Base-by-base conservation (phyloP, 139 green algal genomes). In the Chloropicon primus region DNA sequence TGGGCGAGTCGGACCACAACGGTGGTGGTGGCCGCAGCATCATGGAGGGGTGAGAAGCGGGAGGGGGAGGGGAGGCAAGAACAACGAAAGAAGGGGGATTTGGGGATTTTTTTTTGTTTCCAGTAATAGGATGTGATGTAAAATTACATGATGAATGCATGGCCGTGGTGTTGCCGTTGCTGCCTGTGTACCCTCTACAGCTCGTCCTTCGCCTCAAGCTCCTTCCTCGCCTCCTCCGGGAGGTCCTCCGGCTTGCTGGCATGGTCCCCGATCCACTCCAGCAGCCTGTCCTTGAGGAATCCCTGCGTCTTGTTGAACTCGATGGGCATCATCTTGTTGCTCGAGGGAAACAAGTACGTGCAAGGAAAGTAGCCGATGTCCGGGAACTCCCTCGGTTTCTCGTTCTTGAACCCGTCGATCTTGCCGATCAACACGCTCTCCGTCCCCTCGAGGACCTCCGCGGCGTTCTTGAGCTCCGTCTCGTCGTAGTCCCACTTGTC, bases 321-420 rank as follows among this genome's bases (percentile, higher is more conserved):
- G n/a, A 77, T 24, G 25, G 78, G 78, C 24, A 24, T 41, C 22
- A 29, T 72, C 78, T 81, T 81, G 71, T 28, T 28, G 27, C 23
- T 2, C 72, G 26, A 28, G 25, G 78, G 78, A 53, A 81, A 81
- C 21, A 78, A 10, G 28, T 26, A 74, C 2, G 78, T 81, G 28
- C 26, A 73, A n/a, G 78, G 78, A 73, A 81, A 78, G 73, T 78
- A 81, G 29, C 78, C 78, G 2, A 78, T 28, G 26, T 81, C 78
- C 21, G 73, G 72, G 25, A 81, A 81, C 23, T 73, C 23, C 26
- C 71, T 74, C 17, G 78, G 78, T 22, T 54, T 53, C 78, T 81
- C 78, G 78, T 81, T 81, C 72, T 28, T 71, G 5, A 81, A 74
- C 29, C 78, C 78, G 29, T 81, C 73, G 1, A 81, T 81, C 25